Percentiles rank a stretch among this genome's conserved stretches.
These are phyloP conservation scores for Suillus alpinus DNA, from an alignment of 768 basidiomycete genomes.

Conservation along the genomic window DNA sequence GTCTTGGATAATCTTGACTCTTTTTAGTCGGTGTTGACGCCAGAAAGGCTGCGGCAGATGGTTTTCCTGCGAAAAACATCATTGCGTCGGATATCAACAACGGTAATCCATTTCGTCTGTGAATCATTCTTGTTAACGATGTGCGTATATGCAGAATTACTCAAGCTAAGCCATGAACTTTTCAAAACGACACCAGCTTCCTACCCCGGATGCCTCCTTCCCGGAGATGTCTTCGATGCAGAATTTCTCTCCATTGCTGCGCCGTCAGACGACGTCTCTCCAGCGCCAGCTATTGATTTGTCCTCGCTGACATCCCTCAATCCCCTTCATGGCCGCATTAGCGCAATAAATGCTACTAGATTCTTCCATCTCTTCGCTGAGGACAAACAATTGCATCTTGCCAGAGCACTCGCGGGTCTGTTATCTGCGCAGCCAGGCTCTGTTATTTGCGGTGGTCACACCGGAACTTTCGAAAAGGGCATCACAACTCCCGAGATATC, in stretches of 20 bases:
- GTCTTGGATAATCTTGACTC: not conserved
- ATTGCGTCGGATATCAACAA: conserved; percentile 38
- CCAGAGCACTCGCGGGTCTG: conserved; percentile 25
- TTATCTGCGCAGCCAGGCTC: conserved; percentile 30
- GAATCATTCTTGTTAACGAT: not conserved
- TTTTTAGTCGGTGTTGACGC: conserved; percentile 29
- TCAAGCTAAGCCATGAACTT: conserved; percentile 57
- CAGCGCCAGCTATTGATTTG: conserved; percentile 25
- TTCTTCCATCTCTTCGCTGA: conserved; percentile 43
- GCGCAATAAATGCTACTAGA: conserved; percentile 45
- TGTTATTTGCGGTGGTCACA: conserved; percentile 30
- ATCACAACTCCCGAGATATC: not conserved
- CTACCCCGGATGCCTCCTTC: conserved; percentile 52
- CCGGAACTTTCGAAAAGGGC: conserved; percentile 11
- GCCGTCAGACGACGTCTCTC: conserved; percentile 26
- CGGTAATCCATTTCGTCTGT: conserved; percentile 20
- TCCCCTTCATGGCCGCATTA: conserved; percentile 45
- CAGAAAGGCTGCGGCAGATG: conserved; percentile 40
- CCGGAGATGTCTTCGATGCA: conserved; percentile 54
- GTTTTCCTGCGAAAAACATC: conserved; percentile 38
- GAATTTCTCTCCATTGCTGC: conserved; percentile 35
- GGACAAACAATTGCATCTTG: conserved; percentile 25
- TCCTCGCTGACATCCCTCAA: conserved; percentile 40
- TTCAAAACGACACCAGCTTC: conserved; percentile 53
- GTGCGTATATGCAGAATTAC: conserved; percentile 42